A percentile compares a stretch with the other conserved stretches of the same genome.
These are phyloP conservation scores for Holtermanniella nyarrowii DNA, from an alignment of 768 basidiomycete species.

Conservation along the genomic window DNA sequence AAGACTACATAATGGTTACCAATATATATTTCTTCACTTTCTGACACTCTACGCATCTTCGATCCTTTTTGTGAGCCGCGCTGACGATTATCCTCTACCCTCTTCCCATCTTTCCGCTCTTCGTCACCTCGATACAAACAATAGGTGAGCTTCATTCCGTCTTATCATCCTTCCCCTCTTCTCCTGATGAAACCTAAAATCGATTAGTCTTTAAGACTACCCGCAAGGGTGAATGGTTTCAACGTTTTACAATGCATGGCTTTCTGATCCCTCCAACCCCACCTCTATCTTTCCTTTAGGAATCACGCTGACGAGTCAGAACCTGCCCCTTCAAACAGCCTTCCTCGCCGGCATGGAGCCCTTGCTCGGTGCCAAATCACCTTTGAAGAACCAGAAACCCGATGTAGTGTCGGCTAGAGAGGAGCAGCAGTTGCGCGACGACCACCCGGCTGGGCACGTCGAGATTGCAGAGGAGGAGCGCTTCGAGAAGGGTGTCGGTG, in stretches of 20 bases:
- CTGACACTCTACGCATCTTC: conserved; percentile 31
- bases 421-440: conserved; percentile 10
- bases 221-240: conserved; percentile 33
- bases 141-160: conserved; percentile 28
- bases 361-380: conserved; percentile 51
- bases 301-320: conserved; percentile 43
- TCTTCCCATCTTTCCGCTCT: not conserved
- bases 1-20: conserved; percentile 40
- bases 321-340: conserved; percentile 62
- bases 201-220: conserved; percentile 66
- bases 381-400: conserved; percentile 9
- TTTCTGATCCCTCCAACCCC: conserved; percentile 37
- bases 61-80: conserved; percentile 1
- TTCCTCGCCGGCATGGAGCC: conserved; percentile 73
- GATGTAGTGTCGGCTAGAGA: conserved; percentile 11
- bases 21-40: conserved; percentile 40
- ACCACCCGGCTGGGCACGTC: conserved; percentile 16
- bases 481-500: conserved; percentile 23
- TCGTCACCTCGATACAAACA: not conserved
- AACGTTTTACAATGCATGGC: conserved; percentile 42
- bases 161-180: conserved; percentile 15
- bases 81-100: too few relatives aligned
- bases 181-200: conserved; percentile 52
- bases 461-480: conserved; percentile 32
- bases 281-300: not conserved